Evolutionary conservation across 176 grass and related monocot genomes (phyloP), one percentile per base, ranked within the genome.

Genomic region (Bonia amplexicaulis): DNA sequence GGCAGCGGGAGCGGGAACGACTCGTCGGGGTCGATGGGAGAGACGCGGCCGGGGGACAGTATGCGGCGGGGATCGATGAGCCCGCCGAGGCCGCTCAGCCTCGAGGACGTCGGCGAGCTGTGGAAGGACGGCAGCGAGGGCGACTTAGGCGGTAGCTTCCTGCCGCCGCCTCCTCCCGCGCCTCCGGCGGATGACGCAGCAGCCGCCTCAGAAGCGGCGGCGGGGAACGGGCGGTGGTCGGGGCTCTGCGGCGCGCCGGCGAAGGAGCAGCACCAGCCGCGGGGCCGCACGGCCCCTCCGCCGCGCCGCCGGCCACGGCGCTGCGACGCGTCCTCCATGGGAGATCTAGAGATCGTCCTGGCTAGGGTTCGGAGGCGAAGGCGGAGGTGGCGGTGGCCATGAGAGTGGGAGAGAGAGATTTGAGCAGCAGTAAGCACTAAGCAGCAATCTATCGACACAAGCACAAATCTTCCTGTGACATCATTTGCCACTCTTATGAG

Each of bases 21-120:
- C 19, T 66, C 74, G n/a, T 96, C 93, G 29, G 86, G 90, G 31
- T 96, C 91, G 55, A 96, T 96, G 12, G 94, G 94, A 0, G 94
- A 96, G 17, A 96, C 94, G 64, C 94, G 76, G 0, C 91, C 94
- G 0, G 94, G 94, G 9, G 94, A 93, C 29, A 93, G 89, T 66
- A 96, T 96, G 7, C 94, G 91, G 41, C 94, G 94, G 23, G 87
- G 91, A 35, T 87, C 91, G 76, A 92, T 92, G 73, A 92, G 84
- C 0, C 84, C 85, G 25, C 90, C 85, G 33, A 90, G 88, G 0
- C 88, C 88, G 6, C 80, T 78, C 0, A 88, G 86, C 59, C 66
- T 86, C 6, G 78, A 86, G n/a, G 91, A 85, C 6, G 85, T 65
- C 35, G 91, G 91, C 61, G 91, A 93, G 88, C 82, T 74, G 53